These are phyloP conservation scores for Atalantia buxifolia DNA, from an alignment of 345 rosid species.

Conservation along the genomic window DNA sequence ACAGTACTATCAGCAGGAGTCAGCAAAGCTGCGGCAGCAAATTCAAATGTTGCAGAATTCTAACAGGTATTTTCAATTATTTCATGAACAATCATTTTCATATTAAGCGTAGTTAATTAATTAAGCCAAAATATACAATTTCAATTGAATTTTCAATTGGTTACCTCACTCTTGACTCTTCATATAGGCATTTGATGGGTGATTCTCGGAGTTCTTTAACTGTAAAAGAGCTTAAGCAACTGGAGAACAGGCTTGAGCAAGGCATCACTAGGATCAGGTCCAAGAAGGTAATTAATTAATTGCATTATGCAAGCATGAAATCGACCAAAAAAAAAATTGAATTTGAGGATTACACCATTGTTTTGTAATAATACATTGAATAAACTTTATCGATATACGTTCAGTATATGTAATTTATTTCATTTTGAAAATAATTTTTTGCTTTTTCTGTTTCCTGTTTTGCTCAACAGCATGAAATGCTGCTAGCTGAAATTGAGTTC, in stretches of 20 bases:
- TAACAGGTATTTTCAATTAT: constrained; percentile 52
- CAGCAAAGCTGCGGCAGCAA: constrained; percentile 87
- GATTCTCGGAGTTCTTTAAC: constrained; percentile 72
- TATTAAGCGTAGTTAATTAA: no score
- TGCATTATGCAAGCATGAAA: no score
- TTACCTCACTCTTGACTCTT: background rate
- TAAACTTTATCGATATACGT: background rate
- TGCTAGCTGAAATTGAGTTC: constrained; percentile 88
- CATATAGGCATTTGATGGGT: constrained; percentile 79
- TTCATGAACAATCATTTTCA: background rate
- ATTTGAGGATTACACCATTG: background rate
- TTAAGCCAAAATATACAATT: background rate
- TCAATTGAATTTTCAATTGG: no score
- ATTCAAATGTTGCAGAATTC: constrained; percentile 91
- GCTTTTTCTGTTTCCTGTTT: background rate
- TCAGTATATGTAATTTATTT: no score
- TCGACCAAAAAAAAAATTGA: no score
- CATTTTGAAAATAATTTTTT: background rate
- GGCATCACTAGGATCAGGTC: constrained; percentile 92
- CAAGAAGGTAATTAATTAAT: no score
- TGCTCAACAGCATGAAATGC: constrained; percentile 77
- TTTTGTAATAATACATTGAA: background rate
- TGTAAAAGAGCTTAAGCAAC: constrained; percentile 91
- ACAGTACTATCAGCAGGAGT: constrained; percentile 94
- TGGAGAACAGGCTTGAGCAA: constrained; percentile 91